Conservation (phyloP, 2,329 filamentous ascomycete genomes). For the Ophiocordyceps polyrhachis-furcata region DNA sequence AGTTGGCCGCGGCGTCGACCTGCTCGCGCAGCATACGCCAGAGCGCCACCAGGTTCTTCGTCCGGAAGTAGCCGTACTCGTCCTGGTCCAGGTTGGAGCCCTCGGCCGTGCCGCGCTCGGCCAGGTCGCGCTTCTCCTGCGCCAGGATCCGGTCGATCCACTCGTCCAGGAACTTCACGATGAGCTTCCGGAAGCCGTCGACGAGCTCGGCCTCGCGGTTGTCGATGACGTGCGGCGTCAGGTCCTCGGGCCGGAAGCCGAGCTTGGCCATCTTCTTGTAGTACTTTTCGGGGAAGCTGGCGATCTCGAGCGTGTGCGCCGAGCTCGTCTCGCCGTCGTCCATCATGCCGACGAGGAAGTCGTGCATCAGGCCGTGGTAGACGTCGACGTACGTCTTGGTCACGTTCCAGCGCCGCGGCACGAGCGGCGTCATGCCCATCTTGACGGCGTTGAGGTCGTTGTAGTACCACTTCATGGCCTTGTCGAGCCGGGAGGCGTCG, state of each 20-base stretch:
- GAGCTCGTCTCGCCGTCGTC: slow-evolving; percentile 74
- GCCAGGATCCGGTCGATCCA: slow-evolving; percentile 91
- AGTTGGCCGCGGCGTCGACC: slow-evolving; percentile 66
- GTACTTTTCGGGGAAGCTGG: slow-evolving; percentile 92
- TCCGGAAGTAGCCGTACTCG: slow-evolving; percentile 79
- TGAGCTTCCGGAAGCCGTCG: slow-evolving; percentile 82
- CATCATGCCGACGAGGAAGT: slow-evolving; percentile 68
- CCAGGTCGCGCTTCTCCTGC: slow-evolving; percentile 66
- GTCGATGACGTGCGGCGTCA: slow-evolving; percentile 75
- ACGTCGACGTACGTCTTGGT: slow-evolving; percentile 77
- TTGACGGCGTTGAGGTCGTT: slow-evolving; percentile 93
- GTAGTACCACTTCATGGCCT: slow-evolving; percentile 89
- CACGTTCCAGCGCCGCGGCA: slow-evolving; percentile 95
- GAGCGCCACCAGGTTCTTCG: slow-evolving; percentile 79
- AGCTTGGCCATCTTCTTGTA: slow-evolving; percentile 91
- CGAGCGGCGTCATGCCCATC: slow-evolving; percentile 74
- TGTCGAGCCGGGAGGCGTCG: slow-evolving; percentile 68
- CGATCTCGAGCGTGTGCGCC: slow-evolving; percentile 73
- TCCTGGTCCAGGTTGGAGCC: slow-evolving; percentile 64
- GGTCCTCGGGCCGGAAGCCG: slow-evolving; percentile 56
- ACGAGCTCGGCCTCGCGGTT: slow-evolving; percentile 80
- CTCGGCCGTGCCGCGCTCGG: slow-evolving; percentile 55
- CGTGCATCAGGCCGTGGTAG: slow-evolving; percentile 90
- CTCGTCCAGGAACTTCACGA: slow-evolving; percentile 87
- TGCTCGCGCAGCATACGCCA: slow-evolving; percentile 97